Conservation (phyloP, 495 filamentous ascomycete genomes). For the Neurospora cerealis region DNA sequence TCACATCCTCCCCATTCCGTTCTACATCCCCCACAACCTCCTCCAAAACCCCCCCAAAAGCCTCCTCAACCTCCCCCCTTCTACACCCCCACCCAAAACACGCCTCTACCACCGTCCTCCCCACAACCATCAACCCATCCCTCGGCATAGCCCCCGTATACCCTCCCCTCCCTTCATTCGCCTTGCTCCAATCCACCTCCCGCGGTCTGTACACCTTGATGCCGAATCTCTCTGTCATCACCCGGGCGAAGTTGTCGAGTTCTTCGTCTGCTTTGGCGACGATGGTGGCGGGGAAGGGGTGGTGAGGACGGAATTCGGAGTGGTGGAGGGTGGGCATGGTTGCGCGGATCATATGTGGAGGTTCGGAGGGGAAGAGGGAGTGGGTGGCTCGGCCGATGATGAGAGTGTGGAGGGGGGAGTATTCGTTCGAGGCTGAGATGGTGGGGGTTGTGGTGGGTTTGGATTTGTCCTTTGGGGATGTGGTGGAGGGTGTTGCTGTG, state of each 20-base stretch:
- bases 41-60: too few relatives aligned
- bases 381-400: neutral
- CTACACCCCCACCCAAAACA: neutral
- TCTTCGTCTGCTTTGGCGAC: neutral
- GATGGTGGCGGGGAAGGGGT: neutral
- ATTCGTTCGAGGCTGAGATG: neutral
- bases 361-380: constrained; percentile 1
- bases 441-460: neutral
- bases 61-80: neutral
- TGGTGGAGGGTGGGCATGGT: neutral
- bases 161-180: neutral
- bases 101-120: neutral
- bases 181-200: neutral
- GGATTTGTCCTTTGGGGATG: neutral
- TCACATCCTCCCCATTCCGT: too few relatives aligned
- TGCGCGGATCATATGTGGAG: neutral
- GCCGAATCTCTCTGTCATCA: neutral
- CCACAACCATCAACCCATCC: constrained; percentile 1
- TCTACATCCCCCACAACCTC: too few relatives aligned
- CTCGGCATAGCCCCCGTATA: constrained; percentile 1
- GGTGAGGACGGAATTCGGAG: neutral
- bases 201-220: neutral
- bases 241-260: neutral
- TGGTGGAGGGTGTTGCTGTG: neutral
- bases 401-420: neutral